A percentile compares a stretch with the other conserved stretches of the same genome.
Evolutionary conservation across 768 basidiomycete species (phyloP).

Genomic region (Calocybe indica): DNA sequence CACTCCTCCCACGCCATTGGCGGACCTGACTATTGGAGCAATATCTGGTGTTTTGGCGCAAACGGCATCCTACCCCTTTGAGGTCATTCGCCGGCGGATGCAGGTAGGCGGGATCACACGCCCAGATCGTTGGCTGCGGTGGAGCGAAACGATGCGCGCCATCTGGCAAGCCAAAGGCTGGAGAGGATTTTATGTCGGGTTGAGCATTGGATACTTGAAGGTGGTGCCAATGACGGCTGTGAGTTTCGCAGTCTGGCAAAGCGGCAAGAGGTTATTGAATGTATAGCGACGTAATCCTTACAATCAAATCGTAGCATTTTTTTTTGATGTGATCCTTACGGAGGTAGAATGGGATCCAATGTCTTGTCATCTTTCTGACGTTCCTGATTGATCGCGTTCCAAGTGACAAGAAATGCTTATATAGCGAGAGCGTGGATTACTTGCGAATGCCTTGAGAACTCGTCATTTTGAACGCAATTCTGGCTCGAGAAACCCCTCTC

Average conservation of each 20-base stretch:
- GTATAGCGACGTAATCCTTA: conserved; percentile 21
- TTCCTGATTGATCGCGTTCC: too few species aligned
- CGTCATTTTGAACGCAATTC: too few species aligned
- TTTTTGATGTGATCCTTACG: background rate
- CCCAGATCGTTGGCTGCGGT: conserved; percentile 73
- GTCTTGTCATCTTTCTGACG: too few species aligned
- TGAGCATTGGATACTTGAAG: conserved; percentile 90
- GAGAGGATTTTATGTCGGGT: conserved; percentile 87
- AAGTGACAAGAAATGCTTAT: too few species aligned
- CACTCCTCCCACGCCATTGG: conserved; percentile 34
- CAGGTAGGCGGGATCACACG: conserved; percentile 86
- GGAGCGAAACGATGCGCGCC: conserved; percentile 66
- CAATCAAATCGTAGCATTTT: background rate
- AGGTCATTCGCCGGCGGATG: conserved; percentile 88
- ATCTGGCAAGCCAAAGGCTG: conserved; percentile 70
- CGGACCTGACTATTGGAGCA: conserved; percentile 81
- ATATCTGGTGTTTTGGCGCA: conserved; percentile 81
- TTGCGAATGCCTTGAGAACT: too few species aligned
- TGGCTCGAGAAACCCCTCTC: too few species aligned
- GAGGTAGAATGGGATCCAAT: background rate
- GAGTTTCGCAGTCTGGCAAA: conserved; percentile 88
- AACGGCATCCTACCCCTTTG: conserved; percentile 92
- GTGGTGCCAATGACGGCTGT: conserved; percentile 95
- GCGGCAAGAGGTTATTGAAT: conserved; percentile 52
- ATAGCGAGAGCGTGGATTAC: too few species aligned